Percentiles rank a stretch among this genome's conserved stretches.
phyloP scores from a whole-genome alignment of 164 flowering plant genomes.

The Amborella trichopoda region DNA sequence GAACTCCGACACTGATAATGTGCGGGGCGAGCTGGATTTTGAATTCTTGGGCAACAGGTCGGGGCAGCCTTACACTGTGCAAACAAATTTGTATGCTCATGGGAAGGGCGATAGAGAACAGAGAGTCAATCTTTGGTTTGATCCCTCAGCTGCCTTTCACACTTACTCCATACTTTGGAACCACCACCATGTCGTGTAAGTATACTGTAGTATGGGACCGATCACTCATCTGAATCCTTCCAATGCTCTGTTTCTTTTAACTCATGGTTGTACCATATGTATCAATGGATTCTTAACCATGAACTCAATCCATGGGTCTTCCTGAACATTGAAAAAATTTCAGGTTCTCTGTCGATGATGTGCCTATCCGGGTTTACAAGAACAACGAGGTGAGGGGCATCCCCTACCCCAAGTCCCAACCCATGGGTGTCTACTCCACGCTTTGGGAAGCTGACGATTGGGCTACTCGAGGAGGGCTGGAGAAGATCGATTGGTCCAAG shows the following conservation, averaged over 20 bases:
- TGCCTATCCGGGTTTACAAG: conserved; percentile 83
- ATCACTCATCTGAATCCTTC: no score
- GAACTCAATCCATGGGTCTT: no score
- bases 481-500: conserved; percentile 86
- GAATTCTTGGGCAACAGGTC: conserved; percentile 87
- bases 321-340: no score
- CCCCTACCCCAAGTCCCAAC: conserved; percentile 63
- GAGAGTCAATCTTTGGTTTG: conserved; percentile 92
- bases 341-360: conserved; percentile 69
- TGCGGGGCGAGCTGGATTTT: conserved; percentile 80
- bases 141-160: conserved; percentile 68
- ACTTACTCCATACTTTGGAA: conserved; percentile 67
- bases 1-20: conserved; percentile 60
- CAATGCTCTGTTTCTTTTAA: no score
- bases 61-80: conserved; percentile 90
- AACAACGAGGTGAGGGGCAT: conserved; percentile 64
- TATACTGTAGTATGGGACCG: no score
- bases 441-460: conserved; percentile 97
- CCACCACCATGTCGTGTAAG: conserved; percentile 61
- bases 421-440: conserved; percentile 85
- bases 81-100: conserved; percentile 70
- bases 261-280: no score
- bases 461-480: conserved; percentile 95
- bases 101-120: conserved; percentile 91
- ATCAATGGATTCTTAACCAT: no score